A percentile compares a stretch with the other conserved stretches of the same genome.
Evolutionary conservation across 1,139 yeast genomes (phyloP).

Genomic region (Diutina rugosa): DNA sequence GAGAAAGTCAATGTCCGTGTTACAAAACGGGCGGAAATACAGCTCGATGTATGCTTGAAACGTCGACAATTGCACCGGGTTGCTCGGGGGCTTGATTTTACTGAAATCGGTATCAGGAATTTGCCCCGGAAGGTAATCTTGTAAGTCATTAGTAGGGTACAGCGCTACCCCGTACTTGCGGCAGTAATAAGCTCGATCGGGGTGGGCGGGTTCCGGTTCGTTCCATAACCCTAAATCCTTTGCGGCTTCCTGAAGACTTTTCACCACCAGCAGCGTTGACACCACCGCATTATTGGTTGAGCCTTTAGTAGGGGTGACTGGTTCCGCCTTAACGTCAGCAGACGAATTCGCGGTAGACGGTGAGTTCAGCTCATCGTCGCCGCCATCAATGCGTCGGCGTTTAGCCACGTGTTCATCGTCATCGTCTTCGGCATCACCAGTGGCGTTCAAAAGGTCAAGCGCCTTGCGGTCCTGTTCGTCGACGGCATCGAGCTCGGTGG

Average conservation of each 20-base stretch:
- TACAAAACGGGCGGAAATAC: conserved; percentile 62
- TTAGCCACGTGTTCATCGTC: neutral
- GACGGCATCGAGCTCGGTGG: conserved; percentile 34
- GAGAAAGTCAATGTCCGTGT: conserved; percentile 70
- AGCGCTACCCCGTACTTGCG: conserved; percentile 75
- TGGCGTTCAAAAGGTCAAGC: neutral
- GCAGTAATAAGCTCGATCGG: neutral
- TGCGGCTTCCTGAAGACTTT: neutral
- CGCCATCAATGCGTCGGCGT: neutral
- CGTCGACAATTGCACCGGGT: conserved; percentile 87
- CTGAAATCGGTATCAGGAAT: conserved; percentile 85
- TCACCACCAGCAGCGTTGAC: neutral
- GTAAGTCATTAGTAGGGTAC: conserved; percentile 69
- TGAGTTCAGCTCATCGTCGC: neutral
- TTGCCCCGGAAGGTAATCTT: conserved; percentile 70
- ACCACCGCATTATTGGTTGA: neutral
- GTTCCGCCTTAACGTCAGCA: neutral
- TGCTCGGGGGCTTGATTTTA: conserved; percentile 64
- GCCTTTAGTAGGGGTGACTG: neutral
- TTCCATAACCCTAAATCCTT: neutral
- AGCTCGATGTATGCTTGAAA: conserved; percentile 80
- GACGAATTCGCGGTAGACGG: neutral
- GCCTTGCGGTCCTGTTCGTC: conserved; percentile 11
- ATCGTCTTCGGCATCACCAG: neutral
- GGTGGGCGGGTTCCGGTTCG: neutral